phyloP scores from a whole-genome alignment of 148 eudicot genomes.

The Chenopodium quinoa region DNA sequence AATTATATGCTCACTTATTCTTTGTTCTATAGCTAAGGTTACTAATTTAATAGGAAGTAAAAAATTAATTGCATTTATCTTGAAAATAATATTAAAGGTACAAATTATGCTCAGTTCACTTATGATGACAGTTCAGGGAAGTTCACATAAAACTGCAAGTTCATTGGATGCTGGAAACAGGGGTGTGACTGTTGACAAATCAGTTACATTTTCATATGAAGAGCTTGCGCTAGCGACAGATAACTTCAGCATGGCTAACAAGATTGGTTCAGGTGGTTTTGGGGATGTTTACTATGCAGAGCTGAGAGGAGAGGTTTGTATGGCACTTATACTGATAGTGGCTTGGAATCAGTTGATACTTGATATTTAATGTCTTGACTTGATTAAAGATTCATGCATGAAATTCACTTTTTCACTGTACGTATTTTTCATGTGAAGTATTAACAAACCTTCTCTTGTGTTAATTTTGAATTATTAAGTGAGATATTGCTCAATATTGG shows the following conservation, averaged over 20 bases:
- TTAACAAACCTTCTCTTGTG: neutral
- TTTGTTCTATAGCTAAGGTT: neutral
- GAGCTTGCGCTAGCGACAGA: constrained; percentile 79
- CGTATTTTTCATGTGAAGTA: neutral
- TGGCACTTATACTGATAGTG: neutral
- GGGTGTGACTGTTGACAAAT: constrained; percentile 70
- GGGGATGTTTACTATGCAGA: constrained; percentile 93
- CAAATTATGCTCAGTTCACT: constrained; percentile 1
- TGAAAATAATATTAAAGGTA: constrained; percentile 5
- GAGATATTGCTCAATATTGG: neutral
- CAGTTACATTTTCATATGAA: constrained; percentile 80
- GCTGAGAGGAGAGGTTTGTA: constrained; percentile 89
- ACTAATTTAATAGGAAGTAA: neutral
- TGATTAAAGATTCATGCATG: neutral
- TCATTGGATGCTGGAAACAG: constrained; percentile 33
- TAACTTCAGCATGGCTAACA: constrained; percentile 69
- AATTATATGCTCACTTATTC: neutral
- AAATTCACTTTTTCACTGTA: neutral
- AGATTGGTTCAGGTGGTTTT: constrained; percentile 94
- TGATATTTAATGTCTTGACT: neutral
- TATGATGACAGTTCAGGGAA: constrained; percentile 23
- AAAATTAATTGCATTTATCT: neutral
- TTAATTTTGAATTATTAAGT: neutral
- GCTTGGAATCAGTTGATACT: neutral
- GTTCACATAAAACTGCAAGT: constrained; percentile 21